These are phyloP conservation scores for Penicillium atrosanguineum DNA, from an alignment of 495 filamentous ascomycete species.

Conservation along the genomic window DNA sequence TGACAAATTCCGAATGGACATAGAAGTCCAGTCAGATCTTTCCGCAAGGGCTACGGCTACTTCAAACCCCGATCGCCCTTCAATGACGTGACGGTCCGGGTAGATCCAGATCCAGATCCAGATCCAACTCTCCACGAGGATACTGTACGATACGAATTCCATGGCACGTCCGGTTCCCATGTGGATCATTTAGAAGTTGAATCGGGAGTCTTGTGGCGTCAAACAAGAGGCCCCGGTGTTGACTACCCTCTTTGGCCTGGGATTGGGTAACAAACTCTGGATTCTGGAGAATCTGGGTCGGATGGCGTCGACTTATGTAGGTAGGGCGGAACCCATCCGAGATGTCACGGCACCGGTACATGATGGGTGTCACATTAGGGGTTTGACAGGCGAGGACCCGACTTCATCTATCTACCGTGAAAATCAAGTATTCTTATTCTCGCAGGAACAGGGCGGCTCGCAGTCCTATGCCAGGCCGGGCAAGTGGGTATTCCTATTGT, in stretches of 20 bases:
- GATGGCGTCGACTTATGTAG: neutral
- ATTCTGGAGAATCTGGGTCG: neutral
- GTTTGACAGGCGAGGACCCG: conserved; percentile 5
- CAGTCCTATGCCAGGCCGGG: conserved; percentile 4
- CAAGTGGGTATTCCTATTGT: conserved; percentile 6
- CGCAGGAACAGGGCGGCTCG: neutral
- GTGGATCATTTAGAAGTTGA: neutral
- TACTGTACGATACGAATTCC: conserved; percentile 14
- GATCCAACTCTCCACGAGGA: conserved; percentile 9
- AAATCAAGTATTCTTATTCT: neutral
- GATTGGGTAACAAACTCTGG: neutral
- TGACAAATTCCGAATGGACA: neutral
- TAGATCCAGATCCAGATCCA: conserved; percentile 15
- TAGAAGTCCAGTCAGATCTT: neutral
- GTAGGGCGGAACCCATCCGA: conserved; percentile 7
- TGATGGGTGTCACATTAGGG: conserved; percentile 10
- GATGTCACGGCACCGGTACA: neutral
- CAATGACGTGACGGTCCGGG: conserved; percentile 5
- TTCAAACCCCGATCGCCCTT: conserved; percentile 10
- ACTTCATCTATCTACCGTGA: neutral
- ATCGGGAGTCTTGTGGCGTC: neutral
- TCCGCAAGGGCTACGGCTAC: neutral
- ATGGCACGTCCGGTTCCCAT: neutral
- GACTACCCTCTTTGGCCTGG: conserved; percentile 9
- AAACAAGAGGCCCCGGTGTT: conserved; percentile 2